Base-by-base conservation (phyloP, 495 filamentous ascomycete species). In the Clohesyomyces aquaticus region DNA sequence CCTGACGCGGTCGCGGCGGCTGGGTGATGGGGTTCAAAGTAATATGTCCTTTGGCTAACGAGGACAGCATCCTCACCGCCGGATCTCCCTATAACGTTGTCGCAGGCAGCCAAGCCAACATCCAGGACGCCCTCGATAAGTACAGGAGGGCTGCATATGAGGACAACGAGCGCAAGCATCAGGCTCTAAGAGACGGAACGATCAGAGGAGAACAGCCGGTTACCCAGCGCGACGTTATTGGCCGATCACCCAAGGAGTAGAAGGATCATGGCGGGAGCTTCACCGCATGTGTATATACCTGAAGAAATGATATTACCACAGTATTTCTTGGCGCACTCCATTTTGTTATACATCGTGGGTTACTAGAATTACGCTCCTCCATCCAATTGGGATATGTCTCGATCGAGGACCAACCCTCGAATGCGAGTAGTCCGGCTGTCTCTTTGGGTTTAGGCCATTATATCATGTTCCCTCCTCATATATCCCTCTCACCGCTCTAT, bases 1-100 rank as follows among this genome's bases (percentile, higher is more conserved):
- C n/a, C n/a, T n/a, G n/a, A n/a, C n/a, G n/a, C n/a, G n/a, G n/a
- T n/a, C n/a, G n/a, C n/a, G n/a, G n/a, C n/a, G n/a, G n/a, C n/a
- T n/a, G n/a, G n/a, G n/a, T n/a, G 32, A 38, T 6, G 32, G 32
- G 32, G 32, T 38, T 38, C 6, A 6, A 38, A 6, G 32, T 38
- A 38, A 6, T 6, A 38, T 38, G 14, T 14, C 14, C 35, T 35
- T 45, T 32, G 18, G 52, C 48, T 55, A 57, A 67, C 47, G 26
- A 43, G n/a, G 9, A 12, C 66, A 88, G 85, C 64, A 75, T 81
- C 57, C 81, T 91, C 75, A 87, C 88, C 66, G 65, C 76, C 27
- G 81, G 81, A 27, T 81, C 83, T 0, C 87, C 85, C 0, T 85
- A 76, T 72, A 90, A 90, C 70, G 81, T 89, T 48, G 66, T 79